phyloP scores from a whole-genome alignment of 495 filamentous ascomycete species.

The Xylaria palmicola region DNA sequence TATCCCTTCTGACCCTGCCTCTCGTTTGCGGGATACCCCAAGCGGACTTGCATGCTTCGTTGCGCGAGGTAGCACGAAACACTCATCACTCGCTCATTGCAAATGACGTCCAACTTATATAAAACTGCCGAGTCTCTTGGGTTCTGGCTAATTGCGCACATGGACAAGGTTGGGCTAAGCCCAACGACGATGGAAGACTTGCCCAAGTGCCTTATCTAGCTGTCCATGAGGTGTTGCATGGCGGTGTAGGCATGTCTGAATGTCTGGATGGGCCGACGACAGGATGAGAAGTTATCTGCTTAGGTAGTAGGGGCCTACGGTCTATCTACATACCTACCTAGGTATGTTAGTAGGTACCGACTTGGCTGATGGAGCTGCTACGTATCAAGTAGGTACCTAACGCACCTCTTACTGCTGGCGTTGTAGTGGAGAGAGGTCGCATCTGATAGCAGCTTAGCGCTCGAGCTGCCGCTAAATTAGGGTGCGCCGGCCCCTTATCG shows the following conservation, averaged over 20 bases:
- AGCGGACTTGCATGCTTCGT: slow-evolving; percentile 4
- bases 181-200: not conserved
- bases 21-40: slow-evolving; percentile 4
- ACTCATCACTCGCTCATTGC: not conserved
- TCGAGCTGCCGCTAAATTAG: not conserved
- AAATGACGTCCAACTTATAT: not conserved
- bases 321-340: too few relatives aligned
- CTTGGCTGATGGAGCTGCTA: not conserved
- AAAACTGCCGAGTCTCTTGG: not conserved
- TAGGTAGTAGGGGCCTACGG: too few relatives aligned
- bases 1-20: not conserved
- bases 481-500: not conserved
- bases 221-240: not conserved
- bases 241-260: too few relatives aligned
- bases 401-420: not conserved
- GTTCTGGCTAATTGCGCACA: not conserved
- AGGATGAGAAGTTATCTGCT: too few relatives aligned
- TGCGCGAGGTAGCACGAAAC: not conserved
- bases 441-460: not conserved
- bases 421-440: not conserved
- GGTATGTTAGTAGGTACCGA: too few relatives aligned
- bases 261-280: too few relatives aligned
- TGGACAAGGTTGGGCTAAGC: not conserved
- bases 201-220: too few relatives aligned
- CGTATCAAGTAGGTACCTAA: not conserved